phyloP scores from a whole-genome alignment of 73 alveolate species.

The Tetrahymena malaccensis region DNA sequence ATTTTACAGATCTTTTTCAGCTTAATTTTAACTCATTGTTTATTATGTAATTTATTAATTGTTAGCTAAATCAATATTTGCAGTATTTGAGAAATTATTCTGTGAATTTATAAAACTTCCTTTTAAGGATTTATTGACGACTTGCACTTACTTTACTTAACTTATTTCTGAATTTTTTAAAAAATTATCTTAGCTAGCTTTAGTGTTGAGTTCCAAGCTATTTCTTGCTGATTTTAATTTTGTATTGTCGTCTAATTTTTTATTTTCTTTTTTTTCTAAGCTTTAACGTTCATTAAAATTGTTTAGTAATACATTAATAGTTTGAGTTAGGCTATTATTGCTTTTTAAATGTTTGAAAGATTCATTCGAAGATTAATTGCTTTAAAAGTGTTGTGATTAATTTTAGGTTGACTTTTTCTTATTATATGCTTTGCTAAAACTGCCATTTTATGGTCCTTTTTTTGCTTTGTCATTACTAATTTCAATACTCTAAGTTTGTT shows the following conservation, averaged over 20 bases:
- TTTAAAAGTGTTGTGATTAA: not conserved
- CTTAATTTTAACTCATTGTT: not conserved
- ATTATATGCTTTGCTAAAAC: too few relatives aligned
- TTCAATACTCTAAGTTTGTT: not conserved
- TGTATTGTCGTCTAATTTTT: not conserved
- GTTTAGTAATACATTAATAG: not conserved
- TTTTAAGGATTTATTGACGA: not conserved
- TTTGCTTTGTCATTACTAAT: not conserved
- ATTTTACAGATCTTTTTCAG: not conserved
- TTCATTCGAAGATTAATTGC: not conserved
- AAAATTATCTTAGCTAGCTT: not conserved
- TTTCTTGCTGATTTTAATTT: not conserved
- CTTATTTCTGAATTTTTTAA: not conserved
- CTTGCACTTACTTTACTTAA: not conserved
- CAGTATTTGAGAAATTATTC: not conserved
- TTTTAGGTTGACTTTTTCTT: not conserved
- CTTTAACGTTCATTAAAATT: not conserved
- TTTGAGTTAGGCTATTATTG: not conserved
- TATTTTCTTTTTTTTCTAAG: not conserved
- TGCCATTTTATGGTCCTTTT: not conserved
- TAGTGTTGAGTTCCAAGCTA: not conserved
- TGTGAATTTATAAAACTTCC: not conserved
- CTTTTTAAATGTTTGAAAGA: not conserved
- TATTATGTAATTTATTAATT: too few relatives aligned
- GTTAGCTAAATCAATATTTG: not conserved